Evolutionary conservation across 179 eudicot genomes (phyloP).

Genomic region (Beta macrorhiza): DNA sequence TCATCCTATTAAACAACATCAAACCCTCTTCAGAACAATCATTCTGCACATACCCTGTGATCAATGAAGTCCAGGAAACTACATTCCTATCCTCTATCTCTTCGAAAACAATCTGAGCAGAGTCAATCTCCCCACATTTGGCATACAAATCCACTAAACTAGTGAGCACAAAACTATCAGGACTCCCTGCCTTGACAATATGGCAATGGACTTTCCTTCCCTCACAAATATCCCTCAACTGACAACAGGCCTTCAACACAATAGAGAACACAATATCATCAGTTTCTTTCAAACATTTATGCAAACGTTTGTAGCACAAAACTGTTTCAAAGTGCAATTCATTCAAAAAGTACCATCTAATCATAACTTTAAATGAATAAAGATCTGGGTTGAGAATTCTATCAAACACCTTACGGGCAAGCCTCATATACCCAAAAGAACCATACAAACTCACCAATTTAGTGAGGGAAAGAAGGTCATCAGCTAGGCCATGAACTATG

Average conservation of each 20-base stretch:
- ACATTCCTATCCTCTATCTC: constrained; percentile 40
- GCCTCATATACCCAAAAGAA: constrained; percentile 38
- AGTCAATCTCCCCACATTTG: constrained; percentile 39
- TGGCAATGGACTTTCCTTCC: constrained; percentile 70
- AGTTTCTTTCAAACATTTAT: constrained; percentile 46
- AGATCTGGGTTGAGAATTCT: constrained; percentile 57
- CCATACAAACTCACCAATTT: constrained; percentile 70
- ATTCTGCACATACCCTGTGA: constrained; percentile 81
- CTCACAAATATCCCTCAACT: constrained; percentile 47
- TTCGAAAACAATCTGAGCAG: constrained; percentile 31
- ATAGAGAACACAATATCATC: constrained; percentile 67
- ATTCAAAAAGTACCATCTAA: constrained; percentile 76
- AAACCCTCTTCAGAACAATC: constrained; percentile 57
- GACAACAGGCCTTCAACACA: constrained; percentile 76
- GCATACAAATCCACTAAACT: constrained; percentile 63
- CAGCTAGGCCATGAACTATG: constrained; percentile 45
- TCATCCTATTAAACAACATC: constrained; percentile 71
- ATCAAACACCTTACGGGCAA: constrained; percentile 67
- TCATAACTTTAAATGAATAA: constrained; percentile 68
- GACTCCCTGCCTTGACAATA: constrained; percentile 60
- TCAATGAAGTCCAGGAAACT: constrained; percentile 72
- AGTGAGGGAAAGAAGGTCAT: constrained; percentile 43
- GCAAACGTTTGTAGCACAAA: constrained; percentile 53
- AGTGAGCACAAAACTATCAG: constrained; percentile 66
- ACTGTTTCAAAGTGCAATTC: constrained; percentile 53